These are phyloP conservation scores for Cetradonia linearis DNA, from an alignment of 495 filamentous ascomycete species.

Conservation along the genomic window DNA sequence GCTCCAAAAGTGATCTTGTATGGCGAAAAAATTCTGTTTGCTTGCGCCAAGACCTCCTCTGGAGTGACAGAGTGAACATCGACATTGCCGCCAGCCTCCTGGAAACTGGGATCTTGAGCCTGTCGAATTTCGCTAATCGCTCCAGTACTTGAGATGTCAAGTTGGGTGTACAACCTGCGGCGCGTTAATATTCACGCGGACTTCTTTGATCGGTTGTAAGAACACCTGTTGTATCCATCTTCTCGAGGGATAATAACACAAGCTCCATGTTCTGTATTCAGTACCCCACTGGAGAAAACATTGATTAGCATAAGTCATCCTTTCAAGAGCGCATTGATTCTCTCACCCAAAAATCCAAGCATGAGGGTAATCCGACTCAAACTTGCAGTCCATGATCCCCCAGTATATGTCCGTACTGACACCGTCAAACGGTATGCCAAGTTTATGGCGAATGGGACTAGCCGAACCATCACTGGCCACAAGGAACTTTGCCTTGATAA, in stretches of 20 bases:
- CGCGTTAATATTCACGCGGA: no score
- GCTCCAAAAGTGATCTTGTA: constrained; percentile 31
- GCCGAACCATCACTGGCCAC: constrained; percentile 31
- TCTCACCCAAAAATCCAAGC: constrained; percentile 30
- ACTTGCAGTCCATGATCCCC: constrained; percentile 34
- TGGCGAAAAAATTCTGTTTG: constrained; percentile 30
- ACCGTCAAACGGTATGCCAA: constrained; percentile 32
- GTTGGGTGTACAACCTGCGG: no score
- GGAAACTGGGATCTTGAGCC: no score
- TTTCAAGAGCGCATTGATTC: constrained; percentile 1
- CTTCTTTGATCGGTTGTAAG: no score
- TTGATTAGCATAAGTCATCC: background rate
- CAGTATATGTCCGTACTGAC: constrained; percentile 34
- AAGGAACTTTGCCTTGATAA: constrained; percentile 28
- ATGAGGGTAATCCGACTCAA: constrained; percentile 33
- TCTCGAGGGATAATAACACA: constrained; percentile 35
- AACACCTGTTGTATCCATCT: constrained; percentile 29
- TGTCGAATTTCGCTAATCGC: no score
- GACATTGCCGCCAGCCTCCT: constrained; percentile 4
- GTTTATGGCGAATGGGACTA: constrained; percentile 24
- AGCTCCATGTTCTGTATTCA: constrained; percentile 33
- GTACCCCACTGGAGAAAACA: constrained; percentile 22
- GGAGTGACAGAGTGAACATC: constrained; percentile 27
- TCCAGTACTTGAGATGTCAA: no score
- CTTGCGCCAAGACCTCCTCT: constrained; percentile 30